Evolutionary conservation across 2,329 filamentous ascomycete genomes (phyloP), one percentile per base, ranked within the genome.

Genomic region (Xylaria sp.): DNA sequence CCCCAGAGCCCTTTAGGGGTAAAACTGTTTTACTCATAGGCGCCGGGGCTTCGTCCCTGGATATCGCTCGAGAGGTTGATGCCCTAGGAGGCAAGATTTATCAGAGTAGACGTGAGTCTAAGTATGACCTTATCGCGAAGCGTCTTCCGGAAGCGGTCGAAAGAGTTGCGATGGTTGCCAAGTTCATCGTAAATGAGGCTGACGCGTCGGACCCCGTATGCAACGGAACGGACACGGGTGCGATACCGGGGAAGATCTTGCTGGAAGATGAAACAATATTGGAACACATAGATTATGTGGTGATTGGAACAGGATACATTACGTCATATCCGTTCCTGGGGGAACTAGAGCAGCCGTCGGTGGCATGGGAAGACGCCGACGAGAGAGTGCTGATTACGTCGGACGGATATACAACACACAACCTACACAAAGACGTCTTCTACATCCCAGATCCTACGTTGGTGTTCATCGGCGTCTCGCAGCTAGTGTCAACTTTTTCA

Each of bases 361-460:
- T 75, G 0, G 52, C 75, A 0, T 74, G 79, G 0, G 72, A 81
- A 1, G 69, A 84, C 0, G 87, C 86, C 0, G 78, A 81, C 37
- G 80, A 85, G 0, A 76, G 72, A 0, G 73, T 85, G 0, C 76
- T 92, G 0, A 83, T 91, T 4, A 90, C 85, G 0, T 73, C 79
- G 0, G 86, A 90, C 44, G 88, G 88, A 1, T 81, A 80, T 11
- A 84, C 87, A 71, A 77, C 81, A 3, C 88, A 91, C 68, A 90
- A 91, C 65, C 76, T 91, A 1, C 85, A 90, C 77, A 85, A 85
- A 60, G 88, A 91, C 70, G 87, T 91, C 13, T 91, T 89, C 70
- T 91, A 90, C 73, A 90, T 90, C 43, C 81, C 82, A 0, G 87
- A 91, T 62, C 87, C 88, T 0, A 84, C 85, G 0, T 76, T 91